Evolutionary conservation across 306 rosid species (phyloP), one percentile per base, ranked within the genome.

Genomic region (Cicer yamashitae): DNA sequence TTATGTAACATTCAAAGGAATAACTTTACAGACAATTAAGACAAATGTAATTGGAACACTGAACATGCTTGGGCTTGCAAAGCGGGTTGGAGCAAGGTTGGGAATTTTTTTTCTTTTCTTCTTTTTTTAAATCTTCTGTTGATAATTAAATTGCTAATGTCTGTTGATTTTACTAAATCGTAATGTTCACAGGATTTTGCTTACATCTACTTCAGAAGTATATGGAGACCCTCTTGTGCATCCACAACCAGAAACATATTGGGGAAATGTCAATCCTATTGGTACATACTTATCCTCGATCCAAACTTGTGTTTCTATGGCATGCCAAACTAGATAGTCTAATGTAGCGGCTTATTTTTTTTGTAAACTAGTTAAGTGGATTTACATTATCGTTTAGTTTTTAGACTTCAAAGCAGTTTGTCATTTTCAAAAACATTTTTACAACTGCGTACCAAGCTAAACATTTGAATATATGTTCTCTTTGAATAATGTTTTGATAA

Each of bases 201-300:
- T 93, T 82, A 93, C 98, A 18, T 93, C 98, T 44, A 93, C 97
- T 61, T 93, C 98, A 6, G 98, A 93, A 79, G 98, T 93, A 15
- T 93, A 93, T 59, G 97, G 98, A 69, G 98, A 93, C 79, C 98
- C 98, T 75, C 96, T 93, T 57, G 85, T 87, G 74, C 98, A 93
- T 75, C 98, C 98, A 10, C 98, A 93, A 50, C 89, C 91, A 4
- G 98, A 93, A 80, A 83, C 69, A 80, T 93, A 93, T 68, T 93
- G 98, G 98, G 98, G 97, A 53, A 93, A 93, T 86, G 98, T 93
- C 52, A 93, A 93, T 83, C 98, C 98, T 61, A 93, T 93, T 50
- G 98, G 98, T 93, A 89, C 59, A 70, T 79, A 30, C 9, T 71
- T 64, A 17, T 47, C 37, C 69, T 73, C 53, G 13, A 54, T 73